Base-by-base conservation (phyloP, 371 early-diverging fungal species). In the Mortierella sp. region DNA sequence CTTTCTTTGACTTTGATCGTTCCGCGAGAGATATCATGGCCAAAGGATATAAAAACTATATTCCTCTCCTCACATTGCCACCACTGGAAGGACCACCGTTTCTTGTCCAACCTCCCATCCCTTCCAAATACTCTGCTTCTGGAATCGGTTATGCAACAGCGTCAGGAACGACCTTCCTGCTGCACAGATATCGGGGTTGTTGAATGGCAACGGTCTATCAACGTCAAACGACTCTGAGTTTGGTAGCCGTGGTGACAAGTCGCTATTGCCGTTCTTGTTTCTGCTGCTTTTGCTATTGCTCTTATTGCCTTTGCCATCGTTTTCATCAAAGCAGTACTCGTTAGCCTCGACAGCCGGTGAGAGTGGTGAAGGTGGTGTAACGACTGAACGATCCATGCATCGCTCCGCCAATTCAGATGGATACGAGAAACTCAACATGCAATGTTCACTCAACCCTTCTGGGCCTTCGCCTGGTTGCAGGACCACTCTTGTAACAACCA, bases 91-190 rank as follows among this genome's bases (percentile, higher is more conserved):
- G 2, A 58, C 45, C 4, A 79, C 80, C 0, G 60, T 59, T 43
- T 74, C 63, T 32, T 79, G 80, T 15, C 74, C 80, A 8, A 79
- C 74, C 58, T 79, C 63, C 80, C 80, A 79, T 16, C 64, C 62
- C 64, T 65, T 67, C 80, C 80, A 79, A 10, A 79, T 43, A 4
- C 41, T 59, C 61, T 74, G 80, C 11, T 74, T 74, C 65, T 74
- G 74, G 65, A 74, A 79, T n/a, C 80, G 80, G 21, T 32, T 66
- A 52, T 79, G 80, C 19, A 79, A 28, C 41, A 63, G 67, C 3
- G 62, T 52, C 71, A 79, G 22, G 65, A 74, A 79, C 11, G 74
- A 62, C 24, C 80, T 47, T 16, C 74, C 80, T 22, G 80, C 80
- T 10, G 74, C 79, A 50, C 64, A 45, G 10, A 77, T 77, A 33